These are phyloP conservation scores for Pseudotsuga menziesii DNA, from an alignment of 75 land plant genomes.

Conservation along the genomic window DNA sequence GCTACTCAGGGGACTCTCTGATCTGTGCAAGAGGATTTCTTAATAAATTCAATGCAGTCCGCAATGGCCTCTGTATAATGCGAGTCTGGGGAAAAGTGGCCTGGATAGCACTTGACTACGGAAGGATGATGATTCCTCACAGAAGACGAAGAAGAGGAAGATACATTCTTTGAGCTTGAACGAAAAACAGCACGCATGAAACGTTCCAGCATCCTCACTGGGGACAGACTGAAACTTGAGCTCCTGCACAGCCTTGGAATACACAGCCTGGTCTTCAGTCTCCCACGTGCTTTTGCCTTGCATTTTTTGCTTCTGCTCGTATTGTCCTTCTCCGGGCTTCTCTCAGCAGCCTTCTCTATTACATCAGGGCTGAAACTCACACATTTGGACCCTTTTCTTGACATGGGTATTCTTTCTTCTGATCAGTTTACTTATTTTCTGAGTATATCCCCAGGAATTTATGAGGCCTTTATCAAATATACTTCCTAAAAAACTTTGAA, in stretches of 20 bases:
- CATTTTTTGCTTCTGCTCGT: background rate
- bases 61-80: slow-evolving; percentile 51
- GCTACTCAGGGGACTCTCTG: background rate
- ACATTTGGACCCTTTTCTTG: slow-evolving; percentile 9
- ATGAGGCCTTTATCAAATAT: no score
- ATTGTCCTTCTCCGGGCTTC: background rate
- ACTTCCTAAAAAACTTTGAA: no score
- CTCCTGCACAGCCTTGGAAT: slow-evolving; percentile 3
- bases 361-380: slow-evolving; percentile 8
- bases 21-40: slow-evolving; percentile 24
- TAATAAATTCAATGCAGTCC: slow-evolving; percentile 58
- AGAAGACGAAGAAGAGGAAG: background rate
- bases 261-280: background rate
- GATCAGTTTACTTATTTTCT: no score
- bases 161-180: slow-evolving; percentile 6
- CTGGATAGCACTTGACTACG: slow-evolving; percentile 33
- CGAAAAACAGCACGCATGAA: slow-evolving; percentile 1
- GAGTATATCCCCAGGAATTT: no score
- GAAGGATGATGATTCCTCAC: slow-evolving; percentile 16
- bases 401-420: background rate
- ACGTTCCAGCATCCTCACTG: background rate
- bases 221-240: background rate
- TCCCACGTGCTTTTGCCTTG: slow-evolving; percentile 6
- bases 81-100: slow-evolving; percentile 23
- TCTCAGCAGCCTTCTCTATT: background rate